Base-by-base conservation (phyloP, 2,329 filamentous ascomycete genomes). In the Curvularia eragrostidis region DNA sequence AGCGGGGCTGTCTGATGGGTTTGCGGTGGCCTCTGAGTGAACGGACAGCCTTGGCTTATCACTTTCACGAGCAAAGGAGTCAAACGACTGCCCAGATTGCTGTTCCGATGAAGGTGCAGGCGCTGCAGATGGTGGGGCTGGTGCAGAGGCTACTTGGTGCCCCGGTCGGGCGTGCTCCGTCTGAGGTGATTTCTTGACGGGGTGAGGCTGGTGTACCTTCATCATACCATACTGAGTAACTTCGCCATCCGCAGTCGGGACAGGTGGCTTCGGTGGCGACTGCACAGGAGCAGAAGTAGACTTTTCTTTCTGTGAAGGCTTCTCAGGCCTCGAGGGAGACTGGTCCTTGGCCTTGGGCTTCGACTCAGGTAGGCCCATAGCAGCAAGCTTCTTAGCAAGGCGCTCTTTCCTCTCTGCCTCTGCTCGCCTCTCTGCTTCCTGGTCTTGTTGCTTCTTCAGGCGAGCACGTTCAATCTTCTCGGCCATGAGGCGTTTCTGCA, bases 401-500 rank as follows among this genome's bases (percentile, higher is more conserved):
- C 90, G 85, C 70, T 91, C 89, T 66, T 85, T 84, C 58, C 83
- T 85, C 18, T 85, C 90, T n/a, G 87, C 88, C 69, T 91, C 89
- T 68, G 91, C 88, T n/a, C 82, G 84, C 19, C 84, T 87, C 73
- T 92, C 85, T 56, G 90, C 89, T 58, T 76, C 74, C 48, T 64
- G 54, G 41, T 75, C 68, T 52, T 74, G 71, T 56, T 89, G 88
- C 69, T 88, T 87, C 19, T 89, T 89, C 51, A 87, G 86, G 84
- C 85, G 59, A 13, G 89, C 89, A 49, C 86, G 79, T 67, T 93
- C 89, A 6, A 87, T 83, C 38, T 86, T 85, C 67, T 91, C 87
- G 36, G 84, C 84, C 89, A 93, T 93, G 21, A 91, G 79, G 30
- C 83, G 82, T 72, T 84, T 77, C 83, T 90, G 83, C 81, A 90